Percentiles rank a stretch among this genome's conserved stretches.
phyloP scores from a whole-genome alignment of 2,329 filamentous ascomycete species.

The Venturia carpophila region DNA sequence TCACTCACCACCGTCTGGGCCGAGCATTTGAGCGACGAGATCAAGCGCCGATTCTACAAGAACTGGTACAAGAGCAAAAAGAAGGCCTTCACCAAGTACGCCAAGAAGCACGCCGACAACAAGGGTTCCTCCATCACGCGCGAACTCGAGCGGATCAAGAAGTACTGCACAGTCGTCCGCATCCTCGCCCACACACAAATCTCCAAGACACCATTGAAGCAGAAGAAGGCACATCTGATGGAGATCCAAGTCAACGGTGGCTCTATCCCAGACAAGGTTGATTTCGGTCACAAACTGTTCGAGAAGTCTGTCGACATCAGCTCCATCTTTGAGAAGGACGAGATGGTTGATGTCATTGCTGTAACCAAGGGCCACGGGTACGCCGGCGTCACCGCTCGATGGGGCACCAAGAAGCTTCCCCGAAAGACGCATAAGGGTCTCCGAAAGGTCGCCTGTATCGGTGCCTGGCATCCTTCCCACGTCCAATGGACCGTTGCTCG shows the following conservation, averaged over 20 bases:
- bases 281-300: conserved; percentile 90
- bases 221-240: conserved; percentile 99
- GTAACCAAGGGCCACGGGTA: conserved; percentile 99
- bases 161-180: conserved; percentile 99
- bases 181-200: conserved; percentile 99
- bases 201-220: conserved; percentile 98
- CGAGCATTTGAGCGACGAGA: conserved; percentile 96
- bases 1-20: conserved; percentile 99
- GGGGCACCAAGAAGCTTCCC: conserved; percentile 99
- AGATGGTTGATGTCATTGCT: conserved; percentile 98
- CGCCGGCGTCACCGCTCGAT: conserved; percentile 93
- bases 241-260: conserved; percentile 99
- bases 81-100: conserved; percentile 99
- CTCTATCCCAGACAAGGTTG: conserved; percentile 90
- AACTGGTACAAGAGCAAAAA: conserved; percentile 99
- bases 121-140: conserved; percentile 84
- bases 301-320: conserved; percentile 96
- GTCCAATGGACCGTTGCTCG: conserved; percentile 99
- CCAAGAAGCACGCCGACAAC: conserved; percentile 98
- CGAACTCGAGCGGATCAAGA: conserved; percentile 99
- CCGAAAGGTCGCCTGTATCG: conserved; percentile 99
- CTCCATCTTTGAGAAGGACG: conserved; percentile 96
- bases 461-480: conserved; percentile 99
- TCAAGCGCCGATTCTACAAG: conserved; percentile 99
- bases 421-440: conserved; percentile 99